These are phyloP conservation scores for Alternaria rosae DNA, from an alignment of 2,329 filamentous ascomycete species.

Conservation along the genomic window DNA sequence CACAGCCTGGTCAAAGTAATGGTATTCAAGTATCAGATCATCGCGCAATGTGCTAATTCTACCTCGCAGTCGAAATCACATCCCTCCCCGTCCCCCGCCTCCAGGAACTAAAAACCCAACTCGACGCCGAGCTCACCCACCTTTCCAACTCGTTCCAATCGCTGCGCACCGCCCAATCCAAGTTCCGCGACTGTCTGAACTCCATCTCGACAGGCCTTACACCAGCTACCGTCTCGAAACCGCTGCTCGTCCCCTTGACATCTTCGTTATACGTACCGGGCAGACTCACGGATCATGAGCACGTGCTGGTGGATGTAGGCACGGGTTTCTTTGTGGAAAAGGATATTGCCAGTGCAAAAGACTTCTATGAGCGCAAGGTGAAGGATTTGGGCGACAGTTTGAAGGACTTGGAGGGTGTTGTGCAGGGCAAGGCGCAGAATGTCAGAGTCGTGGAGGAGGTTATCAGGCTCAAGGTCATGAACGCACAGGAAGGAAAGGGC, in stretches of 20 bases:
- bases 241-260: conserved; percentile 90
- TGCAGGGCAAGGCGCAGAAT: conserved; percentile 81
- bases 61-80: conserved; percentile 67
- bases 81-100: conserved; percentile 85
- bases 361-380: conserved; percentile 73
- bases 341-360: conserved; percentile 66
- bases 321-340: conserved; percentile 97
- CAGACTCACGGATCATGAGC: conserved; percentile 63
- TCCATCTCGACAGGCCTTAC: conserved; percentile 71
- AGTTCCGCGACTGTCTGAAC: conserved; percentile 88
- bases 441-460: conserved; percentile 86
- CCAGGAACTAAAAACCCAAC: conserved; percentile 89
- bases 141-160: conserved; percentile 89
- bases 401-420: conserved; percentile 72
- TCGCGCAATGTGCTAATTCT: conserved; percentile 11
- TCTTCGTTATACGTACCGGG: conserved; percentile 94
- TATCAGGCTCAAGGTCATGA: conserved; percentile 48
- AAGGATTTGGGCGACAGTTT: conserved; percentile 70
- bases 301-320: conserved; percentile 80
- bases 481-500: conserved; percentile 39
- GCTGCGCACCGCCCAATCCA: conserved; percentile 85
- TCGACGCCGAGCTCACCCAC: conserved; percentile 95
- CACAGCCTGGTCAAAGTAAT: conserved; percentile 42
- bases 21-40: background rate
- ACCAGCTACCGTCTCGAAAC: conserved; percentile 55